Evolutionary conservation across 805 yeast genomes (phyloP), one percentile per base, ranked within the genome.

Genomic region (Ogataea populi-albae): DNA sequence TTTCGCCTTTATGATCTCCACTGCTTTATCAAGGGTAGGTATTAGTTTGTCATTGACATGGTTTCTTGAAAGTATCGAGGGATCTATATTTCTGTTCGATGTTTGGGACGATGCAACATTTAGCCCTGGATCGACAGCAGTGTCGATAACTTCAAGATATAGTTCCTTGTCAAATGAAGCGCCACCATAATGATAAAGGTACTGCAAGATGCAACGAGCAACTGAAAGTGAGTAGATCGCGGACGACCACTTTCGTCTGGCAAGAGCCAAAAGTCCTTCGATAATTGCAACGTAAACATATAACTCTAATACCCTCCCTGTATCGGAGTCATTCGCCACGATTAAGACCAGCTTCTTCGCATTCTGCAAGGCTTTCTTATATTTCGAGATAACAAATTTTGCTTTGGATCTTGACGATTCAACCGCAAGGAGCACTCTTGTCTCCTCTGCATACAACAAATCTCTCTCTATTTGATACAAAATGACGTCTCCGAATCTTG

Each of bases 381-480:
- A 71, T 57, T 85, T 84, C 18, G 88, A 73, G 8, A 69, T 54
- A 48, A 83, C 62, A 40, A 80, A 73, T 36, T 71, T 71, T n/a
- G 72, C 65, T 55, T 54, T 66, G 46, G 64, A 55, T 22, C 61
- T 63, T 6, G 75, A 68, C 9, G 71, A 66, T 40, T 73, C 72
- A 26, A 77, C 68, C 42, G 77, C 86, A 41, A 77, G 58, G 31
- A 71, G 58, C 8, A 72, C 61, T 41, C 75, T 74, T 35, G 79
- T 67, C 57, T 82, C 88, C 56, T 77, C 69, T 1, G 89, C 82
- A 47, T 71, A 75, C 20, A 86, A 68, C 54, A 79, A 65, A 47
- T 86, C 85, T 54, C 96, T 73, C 59, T 93, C 98, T 1, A 83
- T 79, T n/a, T 73, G 71, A 38, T 77, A 65, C 17, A 88, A 63